Conservation (phyloP, 2,329 filamentous ascomycete species). For the Pseudocercospora musae region DNA sequence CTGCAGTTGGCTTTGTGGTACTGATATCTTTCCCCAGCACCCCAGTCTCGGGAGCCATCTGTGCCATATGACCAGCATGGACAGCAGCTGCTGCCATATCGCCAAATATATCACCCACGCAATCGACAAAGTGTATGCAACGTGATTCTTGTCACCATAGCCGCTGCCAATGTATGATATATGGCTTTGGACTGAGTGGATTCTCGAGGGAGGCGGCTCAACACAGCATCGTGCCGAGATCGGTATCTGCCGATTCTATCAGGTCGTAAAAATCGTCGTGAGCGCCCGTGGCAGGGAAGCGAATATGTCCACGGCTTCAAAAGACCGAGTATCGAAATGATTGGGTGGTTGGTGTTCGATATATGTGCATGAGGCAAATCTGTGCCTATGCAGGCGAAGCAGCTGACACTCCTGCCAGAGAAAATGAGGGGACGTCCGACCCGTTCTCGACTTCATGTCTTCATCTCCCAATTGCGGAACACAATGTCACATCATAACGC, state of each 20-base stretch:
- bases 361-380: slow-evolving; percentile 2
- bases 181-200: slow-evolving; percentile 2
- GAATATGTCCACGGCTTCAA: background rate
- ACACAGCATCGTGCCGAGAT: background rate
- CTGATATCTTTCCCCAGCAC: slow-evolving; percentile 18
- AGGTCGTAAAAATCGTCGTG: background rate
- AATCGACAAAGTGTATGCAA: slow-evolving; percentile 3
- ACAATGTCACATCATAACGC: background rate
- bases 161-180: slow-evolving; percentile 12
- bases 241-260: background rate
- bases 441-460: slow-evolving; percentile 9
- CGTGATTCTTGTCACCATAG: slow-evolving; percentile 17
- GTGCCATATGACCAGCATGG: slow-evolving; percentile 18
- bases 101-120: slow-evolving; percentile 9
- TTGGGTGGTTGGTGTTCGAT: background rate
- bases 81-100: slow-evolving; percentile 16
- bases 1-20: slow-evolving; percentile 10
- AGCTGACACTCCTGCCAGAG: background rate
- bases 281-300: background rate
- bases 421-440: background rate
- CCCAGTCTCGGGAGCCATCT: slow-evolving; percentile 12
- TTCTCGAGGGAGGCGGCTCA: slow-evolving; percentile 2
- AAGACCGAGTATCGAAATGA: slow-evolving; percentile 3
- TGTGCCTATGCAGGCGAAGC: background rate
- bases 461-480: background rate